Evolutionary conservation across 139 green algal species (phyloP), one percentile per base, ranked within the genome.

Genomic region (Chlamydomonas schloesseri): DNA sequence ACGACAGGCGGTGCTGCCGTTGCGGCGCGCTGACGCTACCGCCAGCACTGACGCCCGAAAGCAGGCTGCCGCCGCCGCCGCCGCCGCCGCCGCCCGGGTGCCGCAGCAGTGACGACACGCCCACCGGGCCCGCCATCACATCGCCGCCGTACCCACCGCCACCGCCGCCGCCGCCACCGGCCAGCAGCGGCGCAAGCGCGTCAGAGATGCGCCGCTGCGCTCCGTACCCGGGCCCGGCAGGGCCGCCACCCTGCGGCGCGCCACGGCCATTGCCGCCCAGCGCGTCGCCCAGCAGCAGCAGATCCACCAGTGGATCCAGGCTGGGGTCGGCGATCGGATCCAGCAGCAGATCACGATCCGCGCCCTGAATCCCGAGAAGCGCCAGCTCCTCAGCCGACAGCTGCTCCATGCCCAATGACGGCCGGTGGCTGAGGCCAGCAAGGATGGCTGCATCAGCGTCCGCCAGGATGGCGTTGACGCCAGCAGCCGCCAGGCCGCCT

Each of bases 301-400:
- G 31, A 57, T 85, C 79, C 47, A 85, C 5, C 31, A 85, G 67
- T 11, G 65, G 64, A 74, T 84, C 79, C 67, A 76, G 33, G 21
- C 65, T 20, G 47, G 31, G 11, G 17, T 76, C 79, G 0, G 5
- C 9, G 26, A 26, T 6, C 37, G 67, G 23, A 55, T 85, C 79
- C 79, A 80, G 28, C 26, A 80, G 69, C 53, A 87, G 81, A 29
- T 79, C 81, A 3, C 70, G 53, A 81, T 80, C 81, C 37, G 55
- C 34, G 34, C 81, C 79, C 33, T 76, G 65, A 20, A 85, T 85
- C 33, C 79, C 79, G 2, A 85, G 79, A 47, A 85, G 67, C 79
- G 81, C 81, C 70, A 80, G 70, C 55, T 79, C 81, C 81, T 79
- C 81, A 13, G 74, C 81, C 29, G 69, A 64, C 24, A 80, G 70